Evolutionary conservation across 1,284 basidiomycete species (phyloP), one percentile per base, ranked within the genome.

Genomic region (Tylopilus orsonianus): DNA sequence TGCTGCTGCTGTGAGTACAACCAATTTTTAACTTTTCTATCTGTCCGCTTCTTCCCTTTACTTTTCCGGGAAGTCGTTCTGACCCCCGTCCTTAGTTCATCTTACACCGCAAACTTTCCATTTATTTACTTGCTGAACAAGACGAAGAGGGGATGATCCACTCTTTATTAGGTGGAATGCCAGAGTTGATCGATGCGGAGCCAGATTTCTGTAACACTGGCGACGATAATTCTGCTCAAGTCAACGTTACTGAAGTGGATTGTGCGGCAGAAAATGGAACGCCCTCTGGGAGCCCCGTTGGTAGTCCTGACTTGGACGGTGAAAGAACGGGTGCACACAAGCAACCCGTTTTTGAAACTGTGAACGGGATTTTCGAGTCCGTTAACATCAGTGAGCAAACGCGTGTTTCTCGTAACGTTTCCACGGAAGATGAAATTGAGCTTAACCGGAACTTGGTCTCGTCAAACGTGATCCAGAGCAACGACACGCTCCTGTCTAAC

Each of bases 141-240:
- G 83, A 78, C 20, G 86, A 90, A 58, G 85, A 88, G 8, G 88
- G 87, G 23, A 89, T 90, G 87, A 74, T 92, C n/a, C 91, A 94
- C 66, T 88, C 90, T 0, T 65, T 92, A 7, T 75, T 95, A 16
- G 85, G 82, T 32, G 73, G 79, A 14, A 66, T 94, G 13, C 91
- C 91, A 0, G 75, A 81, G 16, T 67, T 94, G 2, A 71, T 72
- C 22, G 69, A 68, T 38, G 79, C 79, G 34, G 74, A 72, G 4
- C 62, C 63, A 14, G 68, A 68, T 3, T 48, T 16, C 8, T 27
- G 26, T 14, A 26, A 37, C n/a, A 16, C 30, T 20, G 20, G 20
- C 16, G 10, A 41, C 32, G 7, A 38, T 10, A 20, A 23, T 32
- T n/a, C 30, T 35, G 2, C 14, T 4, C 32, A 34, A 30, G 29